Percentiles rank a stretch among this genome's conserved stretches.
Evolutionary conservation across 192 early-diverging fungal genomes (phyloP).

Genomic region (Coemansia sp.): DNA sequence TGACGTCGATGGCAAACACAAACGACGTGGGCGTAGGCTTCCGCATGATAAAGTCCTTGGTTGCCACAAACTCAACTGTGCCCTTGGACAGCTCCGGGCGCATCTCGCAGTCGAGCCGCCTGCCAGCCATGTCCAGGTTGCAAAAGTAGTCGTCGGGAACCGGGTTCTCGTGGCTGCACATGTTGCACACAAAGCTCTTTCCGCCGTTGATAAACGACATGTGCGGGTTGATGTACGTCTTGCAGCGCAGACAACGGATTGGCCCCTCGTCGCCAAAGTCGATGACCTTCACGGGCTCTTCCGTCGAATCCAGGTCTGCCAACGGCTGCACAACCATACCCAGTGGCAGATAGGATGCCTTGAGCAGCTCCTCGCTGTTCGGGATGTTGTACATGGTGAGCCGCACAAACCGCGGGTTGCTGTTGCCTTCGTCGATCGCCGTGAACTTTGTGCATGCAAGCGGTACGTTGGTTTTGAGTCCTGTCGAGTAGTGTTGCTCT

Average conservation of each 20-base stretch:
- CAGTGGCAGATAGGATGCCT: slow-evolving; percentile 77
- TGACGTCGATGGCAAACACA: slow-evolving; percentile 96
- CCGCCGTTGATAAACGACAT: slow-evolving; percentile 88
- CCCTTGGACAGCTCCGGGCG: slow-evolving; percentile 89
- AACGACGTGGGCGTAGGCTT: slow-evolving; percentile 68
- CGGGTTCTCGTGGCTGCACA: slow-evolving; percentile 83
- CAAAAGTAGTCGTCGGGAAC: slow-evolving; percentile 89
- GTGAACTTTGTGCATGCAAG: slow-evolving; percentile 76
- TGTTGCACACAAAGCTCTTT: slow-evolving; percentile 88
- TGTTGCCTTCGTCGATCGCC: slow-evolving; percentile 89
- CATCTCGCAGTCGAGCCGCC: slow-evolving; percentile 76
- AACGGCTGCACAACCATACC: slow-evolving; percentile 91
- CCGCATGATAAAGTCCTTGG: slow-evolving; percentile 65
- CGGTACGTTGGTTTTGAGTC: slow-evolving; percentile 67
- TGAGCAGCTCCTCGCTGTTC: slow-evolving; percentile 73
- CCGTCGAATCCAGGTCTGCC: slow-evolving; percentile 73
- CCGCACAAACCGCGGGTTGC: slow-evolving; percentile 88
- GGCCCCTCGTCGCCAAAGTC: slow-evolving; percentile 87
- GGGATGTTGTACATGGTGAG: slow-evolving; percentile 88
- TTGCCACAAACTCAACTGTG: slow-evolving; percentile 87
- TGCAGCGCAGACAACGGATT: slow-evolving; percentile 86
- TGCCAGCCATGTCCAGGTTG: slow-evolving; percentile 90
- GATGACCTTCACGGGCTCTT: slow-evolving; percentile 77
- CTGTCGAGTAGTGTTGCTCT: slow-evolving; percentile 71
- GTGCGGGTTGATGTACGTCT: slow-evolving; percentile 91